Conservation (phyloP, 805 yeast genomes). For the Ogataea methylovora region DNA sequence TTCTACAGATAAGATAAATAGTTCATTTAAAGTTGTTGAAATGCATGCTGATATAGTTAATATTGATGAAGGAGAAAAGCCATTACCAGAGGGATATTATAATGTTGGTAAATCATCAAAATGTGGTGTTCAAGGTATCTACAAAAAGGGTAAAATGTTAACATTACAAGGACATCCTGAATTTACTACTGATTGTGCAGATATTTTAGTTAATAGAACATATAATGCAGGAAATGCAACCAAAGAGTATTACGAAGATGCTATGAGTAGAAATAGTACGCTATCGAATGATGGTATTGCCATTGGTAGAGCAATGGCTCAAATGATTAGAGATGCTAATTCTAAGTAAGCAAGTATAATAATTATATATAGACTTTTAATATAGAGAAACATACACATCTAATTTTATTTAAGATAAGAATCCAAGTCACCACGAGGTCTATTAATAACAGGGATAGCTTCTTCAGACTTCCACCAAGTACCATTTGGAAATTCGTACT, state of each 20-base stretch:
- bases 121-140: conserved; percentile 64
- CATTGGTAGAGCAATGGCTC: conserved; percentile 8
- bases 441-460: conserved; percentile 2
- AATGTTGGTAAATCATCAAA: conserved; percentile 49
- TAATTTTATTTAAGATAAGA: not conserved
- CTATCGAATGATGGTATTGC: conserved; percentile 4
- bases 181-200: conserved; percentile 35
- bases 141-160: conserved; percentile 41
- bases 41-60: conserved; percentile 53
- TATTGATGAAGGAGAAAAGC: conserved; percentile 1
- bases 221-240: conserved; percentile 5
- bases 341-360: too few species aligned
- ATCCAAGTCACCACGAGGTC: conserved; percentile 1
- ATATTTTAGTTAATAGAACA: conserved; percentile 3
- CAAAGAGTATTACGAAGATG: conserved; percentile 3
- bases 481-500: conserved; percentile 14
- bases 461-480: conserved; percentile 16
- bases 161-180: conserved; percentile 93
- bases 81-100: conserved; percentile 26
- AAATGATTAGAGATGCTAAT: too few species aligned
- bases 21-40: conserved; percentile 28
- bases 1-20: conserved; percentile 11
- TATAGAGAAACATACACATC: not conserved
- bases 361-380: not conserved
- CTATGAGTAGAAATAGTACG: conserved; percentile 1